Evolutionary conservation across 2,329 filamentous ascomycete species (phyloP).

Genomic region (Cryoendolithus antarcticus): DNA sequence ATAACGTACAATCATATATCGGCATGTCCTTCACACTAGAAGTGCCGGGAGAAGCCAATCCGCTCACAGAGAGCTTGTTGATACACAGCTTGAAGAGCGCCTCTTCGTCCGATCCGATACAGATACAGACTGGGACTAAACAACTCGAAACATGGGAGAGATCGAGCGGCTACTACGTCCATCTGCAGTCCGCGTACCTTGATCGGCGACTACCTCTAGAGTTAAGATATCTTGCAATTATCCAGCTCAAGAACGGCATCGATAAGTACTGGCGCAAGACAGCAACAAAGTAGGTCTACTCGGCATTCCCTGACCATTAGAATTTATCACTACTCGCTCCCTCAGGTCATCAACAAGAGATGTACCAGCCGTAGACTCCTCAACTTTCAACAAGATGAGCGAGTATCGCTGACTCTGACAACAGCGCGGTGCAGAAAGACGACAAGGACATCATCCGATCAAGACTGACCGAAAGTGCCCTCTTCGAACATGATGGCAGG

Average conservation of each 20-base stretch:
- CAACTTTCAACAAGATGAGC: no score
- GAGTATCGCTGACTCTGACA: no score
- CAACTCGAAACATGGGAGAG: conserved; percentile 41
- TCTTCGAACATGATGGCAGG: conserved; percentile 61
- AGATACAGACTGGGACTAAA: conserved; percentile 41
- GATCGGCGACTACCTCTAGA: conserved; percentile 65
- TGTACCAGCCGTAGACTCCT: no score
- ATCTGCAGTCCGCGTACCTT: conserved; percentile 57
- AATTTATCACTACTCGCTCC: no score
- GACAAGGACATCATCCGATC: conserved; percentile 69
- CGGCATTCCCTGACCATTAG: no score
- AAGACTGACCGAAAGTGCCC: conserved; percentile 61
- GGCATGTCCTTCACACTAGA: conserved; percentile 44
- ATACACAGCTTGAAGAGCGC: conserved; percentile 38
- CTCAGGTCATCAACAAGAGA: no score
- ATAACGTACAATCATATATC: not conserved
- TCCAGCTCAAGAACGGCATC: conserved; percentile 92
- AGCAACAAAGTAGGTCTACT: conserved; percentile 45
- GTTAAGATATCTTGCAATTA: conserved; percentile 78
- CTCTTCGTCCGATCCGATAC: conserved; percentile 33
- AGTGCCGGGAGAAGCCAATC: conserved; percentile 65
- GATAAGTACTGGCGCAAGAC: conserved; percentile 87
- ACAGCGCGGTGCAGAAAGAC: conserved; percentile 47
- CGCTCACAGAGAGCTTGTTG: conserved; percentile 36
- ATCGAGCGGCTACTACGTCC: conserved; percentile 33